Evolutionary conservation across 192 early-diverging fungal genomes (phyloP), one percentile per base, ranked within the genome.

Genomic region (Podila clonocystis): DNA sequence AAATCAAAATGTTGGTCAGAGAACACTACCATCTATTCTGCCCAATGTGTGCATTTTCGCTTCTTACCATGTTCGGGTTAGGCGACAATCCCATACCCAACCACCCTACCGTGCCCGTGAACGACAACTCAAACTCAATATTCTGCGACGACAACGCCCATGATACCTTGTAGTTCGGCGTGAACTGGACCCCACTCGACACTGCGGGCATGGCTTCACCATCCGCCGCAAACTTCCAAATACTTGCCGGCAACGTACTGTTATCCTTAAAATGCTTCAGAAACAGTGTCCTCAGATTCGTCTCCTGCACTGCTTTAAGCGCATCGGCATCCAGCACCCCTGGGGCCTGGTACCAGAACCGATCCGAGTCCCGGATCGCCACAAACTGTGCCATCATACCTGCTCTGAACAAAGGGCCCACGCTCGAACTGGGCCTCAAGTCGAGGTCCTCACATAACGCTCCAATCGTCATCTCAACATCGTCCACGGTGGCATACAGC

Each of bases 321-420:
- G 90, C 89, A n/a, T 67, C 67, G 15, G 50, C 57, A 13, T 71
- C 82, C 17, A 90, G 75, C 20, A 87, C 83, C 20, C 86, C 89
- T 19, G 72, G 65, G 20, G 70, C 74, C 68, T 89, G 84, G 67
- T 88, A 89, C 88, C 88, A 89, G 57, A 72, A 87, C 29, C 78
- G 67, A 62, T 89, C 88, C 5, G 82, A 82, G 45, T 75, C 89
- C 12, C 88, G 62, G n/a, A 89, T 36, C 6, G 74, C 67, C 3
- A 41, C 29, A 63, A 90, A 89, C 52, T 90, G 85, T 58, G 83
- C 19, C 41, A 71, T 24, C 33, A 63, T 63, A 2, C 62, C 20
- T 22, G 62, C 61, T 22, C 36, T 11, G 30, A 36, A 62, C 24
- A 63, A 22, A 3, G 28, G 33, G 0, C 28, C 33, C 41, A 63